Evolutionary conservation across 2,329 filamentous ascomycete species (phyloP), one percentile per base, ranked within the genome.

Genomic region (Cytospora mali): DNA sequence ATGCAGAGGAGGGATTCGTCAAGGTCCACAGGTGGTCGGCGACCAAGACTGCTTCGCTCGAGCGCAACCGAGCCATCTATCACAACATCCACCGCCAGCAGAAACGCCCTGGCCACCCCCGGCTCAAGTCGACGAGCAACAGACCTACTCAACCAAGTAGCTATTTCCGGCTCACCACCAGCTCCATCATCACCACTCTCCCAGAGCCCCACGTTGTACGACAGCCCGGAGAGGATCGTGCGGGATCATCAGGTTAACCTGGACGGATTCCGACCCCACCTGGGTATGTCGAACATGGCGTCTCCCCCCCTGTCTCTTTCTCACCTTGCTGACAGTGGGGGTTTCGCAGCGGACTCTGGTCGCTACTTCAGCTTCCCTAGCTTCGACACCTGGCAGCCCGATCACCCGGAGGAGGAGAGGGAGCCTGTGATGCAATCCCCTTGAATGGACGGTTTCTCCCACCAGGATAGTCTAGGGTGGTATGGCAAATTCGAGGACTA

Each of bases 311-410:
- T 53, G 33, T 21, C 31, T 28, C 52, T 55, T 52, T 65, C 57
- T 68, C 58, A n/a, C 46, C 63, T 64, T 49, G 29, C 48, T 66
- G 16, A 61, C 61, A 70, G 56, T 70, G 66, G 39, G 9, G 48
- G 23, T 42, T 60, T 31, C 61, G 52, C 39, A 61, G 27, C 65
- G 76, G 74, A 74, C 56, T 75, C 76, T 69, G 82, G 79, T 61
- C 83, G 85, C 66, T 91, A 91, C 75, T 87, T 89, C 71, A 90
- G 88, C 77, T 91, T 91, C 72, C 88, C 88, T 18, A 88, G 84
- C 73, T 91, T 90, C 73, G 88, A 91, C 70, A 82, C 86, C 64
- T 90, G 87, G 79, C 83, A 84, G 49, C 77, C 77, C 23, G 79
- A 78, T 61, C 75, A 78, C 66, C 75, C 75, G 54, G 72, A 75